Percentiles rank a stretch among this genome's conserved stretches.
phyloP scores from a whole-genome alignment of 1,284 basidiomycete species.

The Leccinum huronense region DNA sequence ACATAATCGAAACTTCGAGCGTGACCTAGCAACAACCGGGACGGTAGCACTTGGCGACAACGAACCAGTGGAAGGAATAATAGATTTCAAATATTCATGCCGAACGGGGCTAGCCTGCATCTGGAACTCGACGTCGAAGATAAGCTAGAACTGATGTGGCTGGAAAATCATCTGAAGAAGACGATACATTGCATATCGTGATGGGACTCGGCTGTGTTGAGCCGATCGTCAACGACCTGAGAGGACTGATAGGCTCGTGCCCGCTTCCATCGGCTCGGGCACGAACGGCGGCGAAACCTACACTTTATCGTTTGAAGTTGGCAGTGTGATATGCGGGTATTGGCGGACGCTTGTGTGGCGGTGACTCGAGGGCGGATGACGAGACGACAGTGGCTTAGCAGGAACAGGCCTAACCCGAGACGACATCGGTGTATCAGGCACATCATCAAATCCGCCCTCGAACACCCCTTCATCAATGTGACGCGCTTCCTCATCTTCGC shows the following conservation, averaged over 20 bases:
- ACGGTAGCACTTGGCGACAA: constrained; percentile 18
- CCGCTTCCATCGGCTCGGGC: constrained; percentile 46
- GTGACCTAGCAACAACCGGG: constrained; percentile 9
- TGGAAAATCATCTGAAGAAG: constrained; percentile 35
- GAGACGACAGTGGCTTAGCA: constrained; percentile 8
- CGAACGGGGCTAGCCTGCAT: constrained; percentile 24
- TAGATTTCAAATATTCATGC: constrained; percentile 29
- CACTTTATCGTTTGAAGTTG: constrained; percentile 42
- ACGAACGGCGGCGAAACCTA: constrained; percentile 38
- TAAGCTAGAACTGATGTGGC: constrained; percentile 28
- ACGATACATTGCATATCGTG: constrained; percentile 14
- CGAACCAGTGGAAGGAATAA: constrained; percentile 16
- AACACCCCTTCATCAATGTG: constrained; percentile 53
- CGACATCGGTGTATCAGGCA: constrained; percentile 20
- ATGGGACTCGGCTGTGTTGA: constrained; percentile 15
- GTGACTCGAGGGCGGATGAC: constrained; percentile 11
- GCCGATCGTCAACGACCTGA: constrained; percentile 14
- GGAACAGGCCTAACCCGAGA: constrained; percentile 10
- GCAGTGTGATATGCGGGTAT: constrained; percentile 29
- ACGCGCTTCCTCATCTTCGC: constrained; percentile 62
- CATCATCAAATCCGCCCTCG: constrained; percentile 55
- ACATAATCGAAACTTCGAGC: constrained; percentile 5
- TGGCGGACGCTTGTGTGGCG: constrained; percentile 5
- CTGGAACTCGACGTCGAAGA: constrained; percentile 28
- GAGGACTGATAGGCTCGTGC: constrained; percentile 30